Evolutionary conservation across 768 basidiomycete genomes (phyloP).

Genomic region (Sarcodon sp.): DNA sequence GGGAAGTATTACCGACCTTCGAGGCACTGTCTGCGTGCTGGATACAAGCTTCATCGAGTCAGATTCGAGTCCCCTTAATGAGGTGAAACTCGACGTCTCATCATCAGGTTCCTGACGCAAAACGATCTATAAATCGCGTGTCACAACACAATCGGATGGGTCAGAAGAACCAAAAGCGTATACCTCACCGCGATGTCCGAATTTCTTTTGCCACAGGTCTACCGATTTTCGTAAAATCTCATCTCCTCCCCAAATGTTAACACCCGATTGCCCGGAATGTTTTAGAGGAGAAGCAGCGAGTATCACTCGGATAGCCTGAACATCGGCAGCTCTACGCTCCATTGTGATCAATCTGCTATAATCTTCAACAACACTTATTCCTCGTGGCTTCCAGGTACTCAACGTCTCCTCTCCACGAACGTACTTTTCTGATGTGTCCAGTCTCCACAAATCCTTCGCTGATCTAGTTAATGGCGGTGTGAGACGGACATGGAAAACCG

Average conservation of each 20-base stretch:
- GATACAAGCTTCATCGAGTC: conserved; percentile 53
- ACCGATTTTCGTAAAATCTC: conserved; percentile 54
- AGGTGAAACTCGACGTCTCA: conserved; percentile 25
- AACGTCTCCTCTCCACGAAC: conserved; percentile 86
- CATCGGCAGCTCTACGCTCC: conserved; percentile 73
- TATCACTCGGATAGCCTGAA: conserved; percentile 78
- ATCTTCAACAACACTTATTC: conserved; percentile 83
- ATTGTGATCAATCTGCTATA: conserved; percentile 59
- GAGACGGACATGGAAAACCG: conserved; percentile 74
- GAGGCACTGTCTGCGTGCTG: conserved; percentile 58
- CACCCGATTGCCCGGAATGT: conserved; percentile 34
- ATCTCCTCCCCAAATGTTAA: conserved; percentile 55
- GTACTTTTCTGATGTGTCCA: conserved; percentile 92
- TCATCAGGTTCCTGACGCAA: conserved; percentile 61
- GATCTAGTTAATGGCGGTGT: conserved; percentile 79
- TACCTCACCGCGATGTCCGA: conserved; percentile 69
- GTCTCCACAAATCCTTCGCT: conserved; percentile 82
- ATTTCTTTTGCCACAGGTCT: conserved; percentile 72
- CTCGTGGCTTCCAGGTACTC: conserved; percentile 76
- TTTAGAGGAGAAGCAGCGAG: conserved; percentile 36
- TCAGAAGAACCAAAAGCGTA: conserved; percentile 10
- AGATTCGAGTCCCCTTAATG: conserved; percentile 20
- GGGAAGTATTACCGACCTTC: conserved; percentile 37
- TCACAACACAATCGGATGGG: neutral
- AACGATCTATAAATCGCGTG: conserved; percentile 43